phyloP scores from a whole-genome alignment of 768 basidiomycete genomes.

The Thelephora aurantiotincta region DNA sequence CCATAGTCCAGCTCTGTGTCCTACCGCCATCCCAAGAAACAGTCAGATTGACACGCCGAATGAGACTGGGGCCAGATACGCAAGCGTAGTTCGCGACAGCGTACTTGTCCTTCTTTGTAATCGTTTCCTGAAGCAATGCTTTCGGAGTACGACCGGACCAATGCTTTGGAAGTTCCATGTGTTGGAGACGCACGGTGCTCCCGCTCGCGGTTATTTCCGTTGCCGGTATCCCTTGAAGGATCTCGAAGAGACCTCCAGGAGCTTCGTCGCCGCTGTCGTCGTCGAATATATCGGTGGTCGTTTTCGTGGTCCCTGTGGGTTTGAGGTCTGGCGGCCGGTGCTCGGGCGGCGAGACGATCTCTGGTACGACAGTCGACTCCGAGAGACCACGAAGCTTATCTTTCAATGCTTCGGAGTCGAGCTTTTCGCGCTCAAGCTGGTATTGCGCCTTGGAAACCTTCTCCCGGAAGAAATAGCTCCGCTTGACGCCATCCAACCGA shows the following conservation, averaged over 20 bases:
- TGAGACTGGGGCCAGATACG: conserved; percentile 61
- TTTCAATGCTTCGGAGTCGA: conserved; percentile 28
- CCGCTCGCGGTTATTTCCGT: conserved; percentile 45
- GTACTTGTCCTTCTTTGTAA: conserved; percentile 56
- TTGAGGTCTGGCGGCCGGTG: background rate
- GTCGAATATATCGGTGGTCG: conserved; percentile 33
- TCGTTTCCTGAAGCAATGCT: conserved; percentile 48
- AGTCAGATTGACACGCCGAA: conserved; percentile 54
- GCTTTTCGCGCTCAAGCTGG: conserved; percentile 35
- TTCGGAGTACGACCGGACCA: conserved; percentile 78
- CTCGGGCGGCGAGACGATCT: background rate
- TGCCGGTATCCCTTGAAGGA: conserved; percentile 52
- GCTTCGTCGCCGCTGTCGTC: conserved; percentile 32
- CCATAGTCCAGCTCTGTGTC: conserved; percentile 65
- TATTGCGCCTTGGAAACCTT: conserved; percentile 49
- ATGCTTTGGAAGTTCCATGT: conserved; percentile 75
- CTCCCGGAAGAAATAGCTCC: conserved; percentile 60
- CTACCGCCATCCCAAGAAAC: conserved; percentile 61
- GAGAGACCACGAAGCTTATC: conserved; percentile 22
- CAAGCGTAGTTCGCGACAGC: conserved; percentile 56
- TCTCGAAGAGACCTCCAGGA: conserved; percentile 49
- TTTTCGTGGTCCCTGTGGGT: background rate
- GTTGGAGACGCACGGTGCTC: conserved; percentile 36
- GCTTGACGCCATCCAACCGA: conserved; percentile 31
- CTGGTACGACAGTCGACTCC: conserved; percentile 1